These are phyloP conservation scores for Lactarius quietus DNA, from an alignment of 768 basidiomycete species.

Conservation along the genomic window DNA sequence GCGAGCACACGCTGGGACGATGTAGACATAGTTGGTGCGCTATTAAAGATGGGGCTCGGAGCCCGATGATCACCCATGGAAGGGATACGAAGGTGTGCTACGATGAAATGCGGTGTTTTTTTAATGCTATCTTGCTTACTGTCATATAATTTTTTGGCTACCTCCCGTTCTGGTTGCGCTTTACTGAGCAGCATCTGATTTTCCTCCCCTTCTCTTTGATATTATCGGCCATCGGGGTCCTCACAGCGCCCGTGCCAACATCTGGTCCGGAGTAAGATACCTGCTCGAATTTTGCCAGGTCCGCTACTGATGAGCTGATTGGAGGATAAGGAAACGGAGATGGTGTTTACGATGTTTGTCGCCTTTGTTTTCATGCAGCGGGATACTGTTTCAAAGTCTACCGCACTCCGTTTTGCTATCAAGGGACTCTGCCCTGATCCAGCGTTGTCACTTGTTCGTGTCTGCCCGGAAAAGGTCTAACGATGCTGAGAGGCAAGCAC, in stretches of 20 bases:
- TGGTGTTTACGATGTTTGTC: no score
- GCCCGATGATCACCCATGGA: constrained; percentile 6
- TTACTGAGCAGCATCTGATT: constrained; percentile 4
- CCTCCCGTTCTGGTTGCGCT: neutral
- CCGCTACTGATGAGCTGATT: no score
- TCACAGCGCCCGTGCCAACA: neutral
- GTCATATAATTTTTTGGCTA: constrained; percentile 8
- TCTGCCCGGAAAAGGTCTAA: neutral
- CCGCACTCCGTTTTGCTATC: neutral
- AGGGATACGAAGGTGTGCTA: constrained; percentile 11
- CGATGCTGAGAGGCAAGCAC: neutral
- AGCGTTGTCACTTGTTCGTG: neutral
- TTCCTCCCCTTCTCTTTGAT: neutral
- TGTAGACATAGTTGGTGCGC: constrained; percentile 84
- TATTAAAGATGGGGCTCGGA: constrained; percentile 75
- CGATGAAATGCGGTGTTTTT: constrained; percentile 12
- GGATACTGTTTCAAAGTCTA: neutral
- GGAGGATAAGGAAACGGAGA: no score
- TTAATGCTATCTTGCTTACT: constrained; percentile 22
- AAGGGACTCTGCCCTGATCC: no score
- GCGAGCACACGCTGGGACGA: constrained; percentile 64
- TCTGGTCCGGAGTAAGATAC: neutral
- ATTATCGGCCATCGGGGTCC: neutral
- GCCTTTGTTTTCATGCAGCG: no score
- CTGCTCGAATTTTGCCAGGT: no score